Evolutionary conservation across 139 green algal genomes (phyloP).

Genomic region (Volvox reticuliferus): DNA sequence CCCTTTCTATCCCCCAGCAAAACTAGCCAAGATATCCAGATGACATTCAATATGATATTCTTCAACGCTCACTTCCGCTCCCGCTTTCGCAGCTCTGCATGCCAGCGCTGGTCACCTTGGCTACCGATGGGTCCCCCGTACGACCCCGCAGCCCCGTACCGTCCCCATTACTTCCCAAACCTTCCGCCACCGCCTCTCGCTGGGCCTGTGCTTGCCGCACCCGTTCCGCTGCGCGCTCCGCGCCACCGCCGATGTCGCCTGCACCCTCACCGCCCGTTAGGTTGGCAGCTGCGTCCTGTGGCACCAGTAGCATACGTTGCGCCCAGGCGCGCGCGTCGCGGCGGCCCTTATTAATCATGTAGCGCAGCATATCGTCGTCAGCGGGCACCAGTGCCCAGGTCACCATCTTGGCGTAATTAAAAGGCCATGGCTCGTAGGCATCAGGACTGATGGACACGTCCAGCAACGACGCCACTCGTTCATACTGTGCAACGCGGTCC

Average conservation of each 20-base stretch:
- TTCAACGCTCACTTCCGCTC: neutral
- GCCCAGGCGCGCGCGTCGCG: constrained; percentile 49
- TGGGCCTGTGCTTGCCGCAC: constrained; percentile 6
- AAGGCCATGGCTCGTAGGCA: constrained; percentile 57
- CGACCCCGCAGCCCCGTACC: neutral
- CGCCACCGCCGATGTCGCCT: constrained; percentile 13
- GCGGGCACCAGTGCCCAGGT: constrained; percentile 53
- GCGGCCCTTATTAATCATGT: constrained; percentile 54
- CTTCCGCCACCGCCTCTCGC: neutral
- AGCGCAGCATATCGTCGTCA: constrained; percentile 42
- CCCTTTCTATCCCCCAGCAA: no score
- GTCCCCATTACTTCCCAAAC: neutral
- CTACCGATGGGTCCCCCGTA: neutral
- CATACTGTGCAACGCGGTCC: constrained; percentile 41
- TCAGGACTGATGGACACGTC: constrained; percentile 64
- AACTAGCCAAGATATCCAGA: no score
- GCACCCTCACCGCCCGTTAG: constrained; percentile 10
- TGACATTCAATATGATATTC: neutral
- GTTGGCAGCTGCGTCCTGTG: neutral
- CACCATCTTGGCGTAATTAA: constrained; percentile 52
- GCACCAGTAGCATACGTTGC: constrained; percentile 43
- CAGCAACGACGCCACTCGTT: constrained; percentile 49
- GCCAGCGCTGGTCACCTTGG: neutral
- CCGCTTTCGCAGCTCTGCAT: neutral
- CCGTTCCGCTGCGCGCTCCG: constrained; percentile 1